These are phyloP conservation scores for Colletotrichum horii DNA, from an alignment of 2,329 filamentous ascomycete genomes.

Conservation along the genomic window DNA sequence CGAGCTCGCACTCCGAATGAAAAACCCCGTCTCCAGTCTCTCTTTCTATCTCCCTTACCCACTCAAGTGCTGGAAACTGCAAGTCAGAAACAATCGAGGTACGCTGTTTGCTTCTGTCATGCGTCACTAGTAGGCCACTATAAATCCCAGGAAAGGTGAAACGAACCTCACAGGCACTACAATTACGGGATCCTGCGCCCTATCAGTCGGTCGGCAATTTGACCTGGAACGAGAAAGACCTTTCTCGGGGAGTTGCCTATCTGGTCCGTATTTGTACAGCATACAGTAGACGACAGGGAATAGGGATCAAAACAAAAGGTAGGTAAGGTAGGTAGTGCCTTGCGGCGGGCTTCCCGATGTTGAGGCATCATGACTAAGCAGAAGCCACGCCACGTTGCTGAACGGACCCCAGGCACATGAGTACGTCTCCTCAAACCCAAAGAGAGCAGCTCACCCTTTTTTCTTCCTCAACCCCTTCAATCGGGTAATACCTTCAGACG, in stretches of 20 bases:
- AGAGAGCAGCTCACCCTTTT: neutral
- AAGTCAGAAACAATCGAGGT: neutral
- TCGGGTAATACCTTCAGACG: slow-evolving; percentile 21
- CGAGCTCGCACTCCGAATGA: neutral
- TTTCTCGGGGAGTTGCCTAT: neutral
- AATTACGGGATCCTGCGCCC: neutral
- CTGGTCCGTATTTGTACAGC: neutral
- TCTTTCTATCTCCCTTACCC: neutral
- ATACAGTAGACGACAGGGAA: neutral
- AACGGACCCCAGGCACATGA: neutral
- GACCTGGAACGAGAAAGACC: neutral
- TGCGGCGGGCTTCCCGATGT: neutral
- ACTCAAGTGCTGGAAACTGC: neutral
- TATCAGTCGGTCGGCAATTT: neutral
- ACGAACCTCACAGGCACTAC: neutral
- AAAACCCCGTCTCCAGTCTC: neutral
- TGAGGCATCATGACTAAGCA: slow-evolving; percentile 8
- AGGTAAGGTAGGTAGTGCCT: neutral
- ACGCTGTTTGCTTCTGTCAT: neutral
- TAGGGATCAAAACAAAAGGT: neutral
- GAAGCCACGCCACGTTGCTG: slow-evolving; percentile 16
- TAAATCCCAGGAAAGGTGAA: neutral
- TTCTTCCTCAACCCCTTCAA: neutral
- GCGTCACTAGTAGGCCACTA: neutral
- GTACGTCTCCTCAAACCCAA: slow-evolving; percentile 14